Evolutionary conservation across 2,329 filamentous ascomycete species (phyloP).

Genomic region (Fusarium caatingaense): DNA sequence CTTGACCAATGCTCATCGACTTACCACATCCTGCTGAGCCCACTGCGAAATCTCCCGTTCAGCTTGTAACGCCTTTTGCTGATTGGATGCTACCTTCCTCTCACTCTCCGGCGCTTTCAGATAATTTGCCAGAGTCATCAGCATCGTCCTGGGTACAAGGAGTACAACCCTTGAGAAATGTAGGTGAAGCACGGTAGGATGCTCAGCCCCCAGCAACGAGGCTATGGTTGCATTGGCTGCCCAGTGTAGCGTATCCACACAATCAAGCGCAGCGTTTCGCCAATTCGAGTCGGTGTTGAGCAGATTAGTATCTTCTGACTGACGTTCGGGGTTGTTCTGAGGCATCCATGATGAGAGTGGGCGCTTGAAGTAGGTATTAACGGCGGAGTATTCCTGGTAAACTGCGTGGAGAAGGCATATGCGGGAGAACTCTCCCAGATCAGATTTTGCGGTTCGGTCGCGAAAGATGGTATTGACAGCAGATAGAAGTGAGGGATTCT

Average conservation of each 20-base stretch:
- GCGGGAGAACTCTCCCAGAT: slow-evolving; percentile 38
- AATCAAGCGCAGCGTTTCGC: slow-evolving; percentile 59
- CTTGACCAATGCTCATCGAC: neutral
- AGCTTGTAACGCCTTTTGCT: slow-evolving; percentile 34
- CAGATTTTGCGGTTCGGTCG: slow-evolving; percentile 23
- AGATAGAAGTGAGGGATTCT: slow-evolving; percentile 22
- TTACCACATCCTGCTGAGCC: slow-evolving; percentile 48
- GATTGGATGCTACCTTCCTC: slow-evolving; percentile 23
- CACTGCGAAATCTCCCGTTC: slow-evolving; percentile 50
- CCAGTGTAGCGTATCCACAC: slow-evolving; percentile 68
- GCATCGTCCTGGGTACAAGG: slow-evolving; percentile 60
- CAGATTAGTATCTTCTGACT: neutral
- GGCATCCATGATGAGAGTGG: slow-evolving; percentile 39
- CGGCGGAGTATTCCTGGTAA: slow-evolving; percentile 32
- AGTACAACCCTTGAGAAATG: slow-evolving; percentile 65
- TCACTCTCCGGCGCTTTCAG: neutral
- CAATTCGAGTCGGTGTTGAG: slow-evolving; percentile 43
- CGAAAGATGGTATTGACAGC: slow-evolving; percentile 28
- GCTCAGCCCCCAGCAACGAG: slow-evolving; percentile 61
- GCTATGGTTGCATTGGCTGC: slow-evolving; percentile 64
- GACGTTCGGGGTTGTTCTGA: slow-evolving; percentile 10
- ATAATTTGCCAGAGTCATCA: slow-evolving; percentile 55
- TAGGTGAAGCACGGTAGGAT: slow-evolving; percentile 66
- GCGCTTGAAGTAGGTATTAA: slow-evolving; percentile 30
- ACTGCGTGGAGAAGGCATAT: slow-evolving; percentile 40